Evolutionary conservation across 2,329 filamentous ascomycete genomes (phyloP).

Genomic region (Shiraia sp.): DNA sequence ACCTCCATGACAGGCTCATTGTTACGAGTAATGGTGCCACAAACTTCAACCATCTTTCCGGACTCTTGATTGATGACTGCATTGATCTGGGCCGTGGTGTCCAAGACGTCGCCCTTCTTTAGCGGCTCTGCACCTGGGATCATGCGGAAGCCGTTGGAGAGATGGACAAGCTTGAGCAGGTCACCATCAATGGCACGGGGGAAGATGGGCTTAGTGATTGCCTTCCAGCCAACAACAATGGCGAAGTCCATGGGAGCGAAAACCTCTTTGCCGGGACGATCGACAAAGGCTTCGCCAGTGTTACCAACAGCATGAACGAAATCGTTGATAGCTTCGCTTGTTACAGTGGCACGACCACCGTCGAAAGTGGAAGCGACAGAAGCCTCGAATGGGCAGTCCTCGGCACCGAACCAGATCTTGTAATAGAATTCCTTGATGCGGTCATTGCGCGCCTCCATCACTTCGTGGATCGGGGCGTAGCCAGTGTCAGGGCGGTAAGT

Average conservation of each 20-base stretch:
- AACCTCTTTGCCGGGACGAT: constrained; percentile 89
- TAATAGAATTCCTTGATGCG: constrained; percentile 99
- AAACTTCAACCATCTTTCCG: constrained; percentile 99
- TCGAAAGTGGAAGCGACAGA: constrained; percentile 86
- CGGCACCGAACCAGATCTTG: constrained; percentile 93
- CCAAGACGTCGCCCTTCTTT: constrained; percentile 91
- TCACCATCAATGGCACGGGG: constrained; percentile 95
- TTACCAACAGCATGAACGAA: constrained; percentile 99
- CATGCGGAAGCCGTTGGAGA: constrained; percentile 99
- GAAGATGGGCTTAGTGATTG: constrained; percentile 99
- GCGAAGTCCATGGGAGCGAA: constrained; percentile 98
- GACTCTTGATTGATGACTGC: constrained; percentile 97
- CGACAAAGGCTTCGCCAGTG: constrained; percentile 95
- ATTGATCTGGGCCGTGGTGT: constrained; percentile 94
- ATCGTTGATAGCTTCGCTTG: constrained; percentile 91
- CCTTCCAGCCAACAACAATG: constrained; percentile 98
- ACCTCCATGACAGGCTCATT: constrained; percentile 94
- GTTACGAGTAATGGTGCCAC: constrained; percentile 87
- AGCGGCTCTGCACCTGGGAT: constrained; percentile 90
- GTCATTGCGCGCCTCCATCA: constrained; percentile 95
- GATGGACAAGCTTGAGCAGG: constrained; percentile 90
- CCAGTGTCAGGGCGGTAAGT: constrained; percentile 93
- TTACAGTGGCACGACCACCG: constrained; percentile 84
- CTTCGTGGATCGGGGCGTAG: constrained; percentile 95
- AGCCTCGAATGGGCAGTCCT: constrained; percentile 79